phyloP scores from a whole-genome alignment of 768 basidiomycete genomes.

The Trametes punicea region DNA sequence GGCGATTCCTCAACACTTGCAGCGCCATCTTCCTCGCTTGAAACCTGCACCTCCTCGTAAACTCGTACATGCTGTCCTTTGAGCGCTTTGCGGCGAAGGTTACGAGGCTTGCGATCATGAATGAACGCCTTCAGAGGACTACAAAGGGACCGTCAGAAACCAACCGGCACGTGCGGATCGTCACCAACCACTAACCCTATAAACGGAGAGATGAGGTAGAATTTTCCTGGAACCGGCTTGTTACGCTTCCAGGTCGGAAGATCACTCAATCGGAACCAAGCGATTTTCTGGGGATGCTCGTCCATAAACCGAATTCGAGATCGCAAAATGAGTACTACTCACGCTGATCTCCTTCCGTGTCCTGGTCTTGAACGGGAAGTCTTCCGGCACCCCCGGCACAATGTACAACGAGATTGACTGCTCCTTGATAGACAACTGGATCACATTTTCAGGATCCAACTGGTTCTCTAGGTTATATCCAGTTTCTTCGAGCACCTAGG shows the following conservation, averaged over 20 bases:
- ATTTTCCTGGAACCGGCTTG: slow-evolving; percentile 68
- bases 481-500: slow-evolving; percentile 94
- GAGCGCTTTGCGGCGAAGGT: slow-evolving; percentile 38
- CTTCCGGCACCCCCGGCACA: slow-evolving; percentile 83
- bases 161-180: neutral
- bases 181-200: slow-evolving; percentile 52
- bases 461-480: slow-evolving; percentile 83
- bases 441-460: slow-evolving; percentile 61
- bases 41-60: slow-evolving; percentile 23
- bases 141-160: neutral
- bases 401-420: slow-evolving; percentile 91
- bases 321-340: slow-evolving; percentile 30
- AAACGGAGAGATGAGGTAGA: slow-evolving; percentile 94
- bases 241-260: slow-evolving; percentile 91
- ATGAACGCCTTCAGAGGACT: slow-evolving; percentile 69
- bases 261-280: slow-evolving; percentile 90
- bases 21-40: slow-evolving; percentile 28
- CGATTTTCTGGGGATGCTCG: slow-evolving; percentile 67
- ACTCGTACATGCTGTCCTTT: slow-evolving; percentile 21
- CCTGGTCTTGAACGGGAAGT: slow-evolving; percentile 85
- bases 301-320: slow-evolving; percentile 18
- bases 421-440: slow-evolving; percentile 85
- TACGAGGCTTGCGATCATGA: slow-evolving; percentile 56
- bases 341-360: slow-evolving; percentile 99
- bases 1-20: slow-evolving; percentile 20